A percentile compares a stretch with the other conserved stretches of the same genome.
phyloP scores from a whole-genome alignment of 768 basidiomycete species.

The Boletales sp. region DNA sequence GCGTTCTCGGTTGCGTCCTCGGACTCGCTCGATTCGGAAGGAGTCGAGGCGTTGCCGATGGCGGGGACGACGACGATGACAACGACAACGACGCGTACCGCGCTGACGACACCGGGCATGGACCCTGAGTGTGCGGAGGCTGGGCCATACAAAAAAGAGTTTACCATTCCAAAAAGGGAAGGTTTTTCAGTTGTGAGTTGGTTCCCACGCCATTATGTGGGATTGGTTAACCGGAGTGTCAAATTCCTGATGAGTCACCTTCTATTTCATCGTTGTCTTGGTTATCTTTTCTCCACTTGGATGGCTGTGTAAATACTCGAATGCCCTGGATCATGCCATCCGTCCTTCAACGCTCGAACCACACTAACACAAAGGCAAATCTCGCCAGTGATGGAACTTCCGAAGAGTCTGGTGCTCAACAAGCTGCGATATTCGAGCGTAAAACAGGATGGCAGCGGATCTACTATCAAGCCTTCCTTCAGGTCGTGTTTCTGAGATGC shows the following conservation, averaged over 20 bases:
- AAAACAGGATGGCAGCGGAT: conserved; percentile 50
- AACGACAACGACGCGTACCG: too few relatives aligned
- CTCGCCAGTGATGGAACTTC: conserved; percentile 8
- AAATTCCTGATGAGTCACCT: too few relatives aligned
- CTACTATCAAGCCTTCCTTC: conserved; percentile 48
- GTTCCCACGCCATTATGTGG: too few relatives aligned
- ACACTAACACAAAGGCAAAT: conserved; percentile 11
- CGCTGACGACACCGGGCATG: too few relatives aligned
- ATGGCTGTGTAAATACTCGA: not conserved
- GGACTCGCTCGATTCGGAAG: conserved; percentile 74
- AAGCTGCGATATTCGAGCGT: conserved; percentile 34
- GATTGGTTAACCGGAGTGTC: too few relatives aligned
- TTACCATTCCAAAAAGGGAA: too few relatives aligned
- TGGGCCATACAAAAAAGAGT: too few relatives aligned
- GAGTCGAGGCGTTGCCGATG: conserved; percentile 71
- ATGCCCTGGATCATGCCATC: not conserved
- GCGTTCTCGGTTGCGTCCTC: conserved; percentile 71
- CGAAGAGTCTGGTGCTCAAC: conserved; percentile 16
- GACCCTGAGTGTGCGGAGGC: conserved; percentile 14
- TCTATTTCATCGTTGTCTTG: too few relatives aligned
- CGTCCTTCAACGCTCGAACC: conserved; percentile 19
- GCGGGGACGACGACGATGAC: conserved; percentile 50
- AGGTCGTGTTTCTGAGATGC: conserved; percentile 59
- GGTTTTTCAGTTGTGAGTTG: too few relatives aligned
- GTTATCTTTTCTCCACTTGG: not conserved